Percentiles rank a stretch among this genome's conserved stretches.
Conservation (phyloP, 345 rosid species). For the Draba incana region DNA sequence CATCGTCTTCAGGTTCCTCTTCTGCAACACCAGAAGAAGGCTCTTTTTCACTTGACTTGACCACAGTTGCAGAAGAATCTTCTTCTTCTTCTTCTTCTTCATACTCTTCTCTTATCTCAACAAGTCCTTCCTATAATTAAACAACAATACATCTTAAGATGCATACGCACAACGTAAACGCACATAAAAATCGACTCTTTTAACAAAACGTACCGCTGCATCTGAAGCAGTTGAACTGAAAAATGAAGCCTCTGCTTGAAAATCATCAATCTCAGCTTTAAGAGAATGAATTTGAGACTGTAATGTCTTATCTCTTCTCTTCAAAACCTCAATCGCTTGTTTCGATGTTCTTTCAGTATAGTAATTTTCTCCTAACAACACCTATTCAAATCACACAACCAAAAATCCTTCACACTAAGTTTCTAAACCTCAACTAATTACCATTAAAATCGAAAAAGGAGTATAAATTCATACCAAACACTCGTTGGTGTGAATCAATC, state of each 20-base stretch:
- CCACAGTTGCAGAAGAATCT: slow-evolving; percentile 35
- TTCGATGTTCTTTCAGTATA: slow-evolving; percentile 73
- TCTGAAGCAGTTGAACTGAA: slow-evolving; percentile 78
- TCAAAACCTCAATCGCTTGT: slow-evolving; percentile 77
- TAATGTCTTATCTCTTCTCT: slow-evolving; percentile 73
- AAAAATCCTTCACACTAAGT: slow-evolving; percentile 1
- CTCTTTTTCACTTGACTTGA: slow-evolving; percentile 17
- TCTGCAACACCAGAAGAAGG: slow-evolving; percentile 31
- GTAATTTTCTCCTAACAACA: slow-evolving; percentile 83
- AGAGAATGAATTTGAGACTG: slow-evolving; percentile 62
- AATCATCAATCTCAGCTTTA: slow-evolving; percentile 72
- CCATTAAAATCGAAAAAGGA: not conserved
- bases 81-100: slow-evolving; percentile 40
- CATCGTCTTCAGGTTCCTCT: slow-evolving; percentile 58
- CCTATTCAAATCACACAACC: slow-evolving; percentile 44
- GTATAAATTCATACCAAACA: slow-evolving; percentile 50
- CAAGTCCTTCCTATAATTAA: slow-evolving; percentile 70
- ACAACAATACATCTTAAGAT: not conserved
- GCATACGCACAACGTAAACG: not conserved
- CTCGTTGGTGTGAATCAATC: slow-evolving; percentile 87
- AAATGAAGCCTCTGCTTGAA: slow-evolving; percentile 77
- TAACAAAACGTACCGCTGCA: slow-evolving; percentile 56
- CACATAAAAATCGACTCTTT: not conserved
- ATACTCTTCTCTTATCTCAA: slow-evolving; percentile 90
- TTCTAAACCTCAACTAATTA: not conserved